These are phyloP conservation scores for Quercus agrifolia DNA, from an alignment of 306 rosid genomes.

Conservation along the genomic window DNA sequence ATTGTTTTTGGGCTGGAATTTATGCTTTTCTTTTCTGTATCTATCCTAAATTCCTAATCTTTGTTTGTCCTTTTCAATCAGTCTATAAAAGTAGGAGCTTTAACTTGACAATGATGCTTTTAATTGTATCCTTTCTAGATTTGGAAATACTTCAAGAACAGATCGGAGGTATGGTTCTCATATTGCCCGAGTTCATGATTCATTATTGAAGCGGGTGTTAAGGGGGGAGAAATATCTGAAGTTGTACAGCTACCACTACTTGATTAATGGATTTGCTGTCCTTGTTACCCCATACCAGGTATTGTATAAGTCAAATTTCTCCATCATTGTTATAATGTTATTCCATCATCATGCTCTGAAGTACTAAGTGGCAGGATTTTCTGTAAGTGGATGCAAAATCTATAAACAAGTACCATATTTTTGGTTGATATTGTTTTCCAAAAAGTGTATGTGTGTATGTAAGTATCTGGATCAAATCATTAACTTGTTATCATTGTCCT, in stretches of 20 bases:
- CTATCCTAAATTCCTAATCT: not conserved
- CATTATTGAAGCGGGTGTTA: conserved; percentile 73
- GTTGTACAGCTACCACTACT: conserved; percentile 92
- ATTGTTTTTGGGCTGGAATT: not conserved
- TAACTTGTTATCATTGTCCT: no score
- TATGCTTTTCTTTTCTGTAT: conserved; percentile 3
- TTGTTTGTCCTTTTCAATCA: not conserved
- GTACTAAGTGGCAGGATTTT: not conserved
- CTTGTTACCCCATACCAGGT: conserved; percentile 86
- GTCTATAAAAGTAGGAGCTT: conserved; percentile 16
- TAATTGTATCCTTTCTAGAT: conserved; percentile 15
- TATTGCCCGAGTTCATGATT: conserved; percentile 75
- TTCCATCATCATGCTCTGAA: not conserved
- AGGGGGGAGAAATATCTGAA: conserved; percentile 91
- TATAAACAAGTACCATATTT: no score
- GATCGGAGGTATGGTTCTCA: conserved; percentile 51
- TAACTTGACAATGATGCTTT: conserved; percentile 18
- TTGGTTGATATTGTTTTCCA: no score
- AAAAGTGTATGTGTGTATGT: no score
- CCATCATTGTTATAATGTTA: conserved; percentile 16
- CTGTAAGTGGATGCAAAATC: not conserved
- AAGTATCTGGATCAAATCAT: no score
- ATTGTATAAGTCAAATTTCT: conserved; percentile 16
- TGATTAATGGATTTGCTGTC: conserved; percentile 91
- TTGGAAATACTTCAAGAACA: conserved; percentile 51